phyloP scores from a whole-genome alignment of 768 basidiomycete species.

The Russula sp. region DNA sequence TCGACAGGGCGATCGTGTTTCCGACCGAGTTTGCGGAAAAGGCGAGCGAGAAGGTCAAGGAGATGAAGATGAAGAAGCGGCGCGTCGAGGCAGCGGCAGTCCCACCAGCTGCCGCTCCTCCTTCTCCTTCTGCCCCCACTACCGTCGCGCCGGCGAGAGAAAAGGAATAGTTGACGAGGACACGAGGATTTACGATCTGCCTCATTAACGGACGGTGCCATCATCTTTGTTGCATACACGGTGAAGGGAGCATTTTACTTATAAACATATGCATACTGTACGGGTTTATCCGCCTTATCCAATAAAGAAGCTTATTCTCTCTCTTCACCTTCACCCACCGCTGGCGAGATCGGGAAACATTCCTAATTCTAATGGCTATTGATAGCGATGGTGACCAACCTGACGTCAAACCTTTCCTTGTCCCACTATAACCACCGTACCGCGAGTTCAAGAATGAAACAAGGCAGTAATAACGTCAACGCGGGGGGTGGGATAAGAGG shows the following conservation, averaged over 20 bases:
- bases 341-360: too few species aligned
- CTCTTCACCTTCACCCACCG: too few species aligned
- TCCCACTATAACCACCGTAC: constrained; percentile 42
- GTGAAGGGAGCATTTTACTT: too few species aligned
- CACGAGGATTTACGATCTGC: neutral
- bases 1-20: constrained; percentile 45
- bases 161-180: neutral
- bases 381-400: neutral
- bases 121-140: too few species aligned
- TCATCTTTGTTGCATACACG: too few species aligned
- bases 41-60: constrained; percentile 2
- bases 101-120: too few species aligned
- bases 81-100: neutral
- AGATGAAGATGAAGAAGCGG: constrained; percentile 3
- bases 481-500: too few species aligned
- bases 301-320: too few species aligned
- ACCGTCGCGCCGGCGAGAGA: neutral
- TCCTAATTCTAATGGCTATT: neutral
- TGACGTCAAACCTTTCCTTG: constrained; percentile 42
- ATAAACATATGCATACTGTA: too few species aligned
- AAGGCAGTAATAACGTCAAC: neutral
- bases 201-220: neutral
- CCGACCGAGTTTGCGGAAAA: constrained; percentile 11
- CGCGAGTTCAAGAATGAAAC: neutral
- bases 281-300: too few species aligned